Conservation (phyloP, 2,329 filamentous ascomycete genomes). For the Neofusicoccum ribis region DNA sequence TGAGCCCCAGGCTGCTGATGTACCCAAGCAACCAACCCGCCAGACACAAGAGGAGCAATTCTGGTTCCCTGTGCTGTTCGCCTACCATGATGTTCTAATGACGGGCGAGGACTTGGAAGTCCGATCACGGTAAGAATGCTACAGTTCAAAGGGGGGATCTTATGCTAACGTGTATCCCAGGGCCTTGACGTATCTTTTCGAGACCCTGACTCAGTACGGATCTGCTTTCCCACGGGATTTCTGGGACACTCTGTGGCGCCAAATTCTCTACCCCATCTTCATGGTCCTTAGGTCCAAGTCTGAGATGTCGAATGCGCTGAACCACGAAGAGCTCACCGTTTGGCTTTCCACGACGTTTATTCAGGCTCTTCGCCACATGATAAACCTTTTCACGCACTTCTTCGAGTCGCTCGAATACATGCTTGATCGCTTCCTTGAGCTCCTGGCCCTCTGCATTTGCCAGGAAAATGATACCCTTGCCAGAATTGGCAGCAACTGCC, state of each 20-base stretch:
- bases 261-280: slow-evolving; percentile 96
- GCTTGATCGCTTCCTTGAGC: slow-evolving; percentile 94
- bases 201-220: slow-evolving; percentile 85
- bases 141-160: background rate
- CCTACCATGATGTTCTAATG: slow-evolving; percentile 99
- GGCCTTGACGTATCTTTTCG: slow-evolving; percentile 95
- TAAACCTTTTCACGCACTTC: slow-evolving; percentile 97
- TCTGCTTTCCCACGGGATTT: slow-evolving; percentile 91
- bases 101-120: slow-evolving; percentile 98
- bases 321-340: slow-evolving; percentile 94
- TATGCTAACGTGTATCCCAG: slow-evolving; percentile 29
- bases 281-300: slow-evolving; percentile 95
- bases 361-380: slow-evolving; percentile 96
- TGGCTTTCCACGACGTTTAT: slow-evolving; percentile 99
- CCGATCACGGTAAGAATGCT: slow-evolving; percentile 59
- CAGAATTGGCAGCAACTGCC: slow-evolving; percentile 94
- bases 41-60: slow-evolving; percentile 96
- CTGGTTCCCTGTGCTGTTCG: slow-evolving; percentile 97
- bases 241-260: slow-evolving; percentile 97
- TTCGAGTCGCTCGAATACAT: slow-evolving; percentile 96
- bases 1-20: slow-evolving; percentile 49
- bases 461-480: slow-evolving; percentile 99
- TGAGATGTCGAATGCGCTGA: slow-evolving; percentile 92
- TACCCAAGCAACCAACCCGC: slow-evolving; percentile 65
- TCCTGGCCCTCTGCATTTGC: slow-evolving; percentile 93